Evolutionary conservation across 768 basidiomycete species (phyloP).

Genomic region (Ramaria sp.): DNA sequence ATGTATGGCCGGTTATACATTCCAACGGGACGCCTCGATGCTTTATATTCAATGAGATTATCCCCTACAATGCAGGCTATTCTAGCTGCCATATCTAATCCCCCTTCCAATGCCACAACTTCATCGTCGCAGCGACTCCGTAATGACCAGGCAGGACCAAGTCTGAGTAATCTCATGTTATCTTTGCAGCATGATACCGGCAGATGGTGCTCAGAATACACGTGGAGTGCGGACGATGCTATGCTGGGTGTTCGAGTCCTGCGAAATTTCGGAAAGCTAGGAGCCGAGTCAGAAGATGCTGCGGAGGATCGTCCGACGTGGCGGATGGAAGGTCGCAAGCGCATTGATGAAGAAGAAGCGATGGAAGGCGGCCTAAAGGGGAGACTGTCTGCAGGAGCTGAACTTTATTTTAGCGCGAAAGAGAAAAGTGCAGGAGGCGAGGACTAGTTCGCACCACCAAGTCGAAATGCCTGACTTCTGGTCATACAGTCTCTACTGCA

Average conservation of each 20-base stretch:
- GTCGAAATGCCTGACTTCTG: background rate
- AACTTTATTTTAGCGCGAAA: constrained; percentile 87
- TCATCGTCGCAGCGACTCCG: constrained; percentile 17
- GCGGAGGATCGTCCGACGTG: constrained; percentile 20
- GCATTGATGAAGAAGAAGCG: constrained; percentile 93
- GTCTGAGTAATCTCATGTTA: constrained; percentile 47
- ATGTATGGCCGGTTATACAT: constrained; percentile 88
- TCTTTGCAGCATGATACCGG: constrained; percentile 89
- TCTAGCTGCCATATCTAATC: constrained; percentile 80
- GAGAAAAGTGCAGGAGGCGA: constrained; percentile 87
- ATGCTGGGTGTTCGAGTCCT: constrained; percentile 86
- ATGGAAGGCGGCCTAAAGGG: constrained; percentile 87
- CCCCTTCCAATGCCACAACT: constrained; percentile 36
- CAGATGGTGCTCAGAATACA: constrained; percentile 88
- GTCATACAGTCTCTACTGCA: constrained; percentile 69
- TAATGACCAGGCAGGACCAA: constrained; percentile 18
- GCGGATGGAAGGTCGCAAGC: constrained; percentile 36
- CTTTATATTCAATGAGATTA: constrained; percentile 75
- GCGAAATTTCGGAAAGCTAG: constrained; percentile 82
- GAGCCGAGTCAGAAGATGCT: constrained; percentile 23
- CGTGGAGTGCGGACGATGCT: constrained; percentile 86
- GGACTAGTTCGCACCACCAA: constrained; percentile 17
- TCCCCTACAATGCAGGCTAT: constrained; percentile 70
- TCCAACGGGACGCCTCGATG: constrained; percentile 81
- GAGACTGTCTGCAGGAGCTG: constrained; percentile 84